Conservation (phyloP, 805 yeast species). For the Candida arabinofermentans region DNA sequence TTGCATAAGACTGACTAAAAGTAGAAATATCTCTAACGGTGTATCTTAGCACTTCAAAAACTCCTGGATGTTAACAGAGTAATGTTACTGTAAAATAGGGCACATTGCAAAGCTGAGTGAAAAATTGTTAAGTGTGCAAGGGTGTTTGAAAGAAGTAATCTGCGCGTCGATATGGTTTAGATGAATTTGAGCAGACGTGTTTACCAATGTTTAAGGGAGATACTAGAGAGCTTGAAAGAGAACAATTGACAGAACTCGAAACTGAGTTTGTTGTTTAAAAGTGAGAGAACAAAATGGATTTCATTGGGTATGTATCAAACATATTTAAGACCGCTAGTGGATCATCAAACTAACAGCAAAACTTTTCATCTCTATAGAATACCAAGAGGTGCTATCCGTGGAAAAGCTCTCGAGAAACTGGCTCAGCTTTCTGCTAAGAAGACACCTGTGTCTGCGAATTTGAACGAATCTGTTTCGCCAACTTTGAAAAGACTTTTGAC, state of each 20-base stretch:
- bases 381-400: conserved; percentile 34
- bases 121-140: neutral
- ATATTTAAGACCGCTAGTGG: neutral
- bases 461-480: conserved; percentile 22
- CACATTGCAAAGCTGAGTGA: neutral
- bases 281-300: conserved; percentile 23
- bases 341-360: neutral
- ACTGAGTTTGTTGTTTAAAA: no score
- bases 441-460: conserved; percentile 12
- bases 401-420: conserved; percentile 34
- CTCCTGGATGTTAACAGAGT: no score
- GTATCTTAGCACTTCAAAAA: no score
- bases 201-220: no score
- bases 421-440: conserved; percentile 30
- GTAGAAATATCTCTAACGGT: no score
- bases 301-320: conserved; percentile 18
- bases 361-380: conserved; percentile 20
- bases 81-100: no score
- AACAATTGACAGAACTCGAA: no score
- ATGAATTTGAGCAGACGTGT: no score
- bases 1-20: no score
- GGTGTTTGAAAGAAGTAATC: no score
- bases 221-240: no score
- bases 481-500: conserved; percentile 19
- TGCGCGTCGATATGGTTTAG: no score